Evolutionary conservation across 352 stramenopile genomes (phyloP), one percentile per base, ranked within the genome.

Genomic region (Globisporangium heterothallicum): DNA sequence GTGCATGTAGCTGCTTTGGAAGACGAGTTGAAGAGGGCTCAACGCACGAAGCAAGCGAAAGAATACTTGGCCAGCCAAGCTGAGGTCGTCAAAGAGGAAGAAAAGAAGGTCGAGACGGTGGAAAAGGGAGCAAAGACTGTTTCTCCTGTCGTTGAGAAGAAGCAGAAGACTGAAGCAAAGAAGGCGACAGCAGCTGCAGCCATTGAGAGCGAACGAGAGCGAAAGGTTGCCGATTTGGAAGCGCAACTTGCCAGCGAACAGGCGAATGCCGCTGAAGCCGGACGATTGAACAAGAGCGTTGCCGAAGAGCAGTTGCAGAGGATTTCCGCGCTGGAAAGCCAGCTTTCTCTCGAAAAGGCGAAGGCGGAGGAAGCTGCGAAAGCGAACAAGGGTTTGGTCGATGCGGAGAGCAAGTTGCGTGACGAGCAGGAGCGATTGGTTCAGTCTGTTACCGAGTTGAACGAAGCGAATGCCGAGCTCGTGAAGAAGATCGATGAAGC

Each of bases 31-130:
- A 44, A 46, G 41, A 68, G 74, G 48, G 58, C 76, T 1, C 56
- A 70, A 42, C 68, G 57, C 45, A 78, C 67, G 0, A 72, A 76
- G 40, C 53, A 68, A 24, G 61, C 68, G 18, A 49, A 62, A 14
- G 54, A 53, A 27, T 77, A 59, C 26, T 58, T 80, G 2, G 55
- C 53, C n/a, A 46, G 55, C 14, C 52, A 68, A 35, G 29, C n/a
- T 0, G 38, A 51, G 22, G 13, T 10, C 1, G 38, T 27, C 25
- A 49, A 47, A 25, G 27, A 47, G 12, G 36, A 48, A 26, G 41
- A 9, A 4, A n/a, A 46, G 21, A 35, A 32, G 32, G 16, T 52
- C 45, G 36, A 57, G 30, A 14, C n/a, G 0, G 27, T 19, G 6
- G 47, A 10, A 29, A 42, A 21, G 0, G 21, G 18, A 1, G 19